A percentile compares a stretch with the other conserved stretches of the same genome.
Conservation (phyloP, 169 alveolate species). For the Eimeria acervulina region DNA sequence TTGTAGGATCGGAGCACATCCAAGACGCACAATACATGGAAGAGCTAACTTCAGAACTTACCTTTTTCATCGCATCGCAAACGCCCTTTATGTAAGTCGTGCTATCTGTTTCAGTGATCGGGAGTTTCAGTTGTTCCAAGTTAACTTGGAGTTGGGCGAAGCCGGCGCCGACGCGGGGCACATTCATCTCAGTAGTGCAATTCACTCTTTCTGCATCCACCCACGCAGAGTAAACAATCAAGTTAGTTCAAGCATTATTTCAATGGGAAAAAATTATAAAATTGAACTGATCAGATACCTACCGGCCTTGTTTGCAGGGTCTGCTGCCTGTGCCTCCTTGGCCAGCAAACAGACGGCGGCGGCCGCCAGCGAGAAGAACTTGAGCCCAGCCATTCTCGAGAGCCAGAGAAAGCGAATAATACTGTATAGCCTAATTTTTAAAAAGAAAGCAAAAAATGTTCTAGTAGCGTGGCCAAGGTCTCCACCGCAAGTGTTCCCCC, state of each 20-base stretch:
- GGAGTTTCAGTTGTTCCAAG: background rate
- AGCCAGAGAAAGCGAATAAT: background rate
- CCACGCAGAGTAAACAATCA: background rate
- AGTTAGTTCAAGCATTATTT: background rate
- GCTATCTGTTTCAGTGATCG: background rate
- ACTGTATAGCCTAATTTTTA: background rate
- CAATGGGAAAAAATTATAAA: background rate
- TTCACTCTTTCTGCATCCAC: background rate
- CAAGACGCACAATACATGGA: background rate
- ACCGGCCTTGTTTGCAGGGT: background rate
- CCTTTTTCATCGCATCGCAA: background rate
- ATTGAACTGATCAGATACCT: background rate
- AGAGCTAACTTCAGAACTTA: background rate
- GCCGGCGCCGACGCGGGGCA: background rate
- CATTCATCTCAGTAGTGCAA: background rate
- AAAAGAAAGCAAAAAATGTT: background rate
- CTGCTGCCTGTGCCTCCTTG: background rate
- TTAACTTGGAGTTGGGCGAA: background rate
- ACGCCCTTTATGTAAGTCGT: background rate
- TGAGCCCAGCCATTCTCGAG: background rate
- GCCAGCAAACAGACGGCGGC: background rate
- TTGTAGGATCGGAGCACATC: background rate
- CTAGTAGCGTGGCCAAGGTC: background rate
- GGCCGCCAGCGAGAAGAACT: background rate
- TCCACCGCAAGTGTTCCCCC: background rate